These are phyloP conservation scores for Arctium lappa DNA, from an alignment of 129 eudicot genomes.

Conservation along the genomic window DNA sequence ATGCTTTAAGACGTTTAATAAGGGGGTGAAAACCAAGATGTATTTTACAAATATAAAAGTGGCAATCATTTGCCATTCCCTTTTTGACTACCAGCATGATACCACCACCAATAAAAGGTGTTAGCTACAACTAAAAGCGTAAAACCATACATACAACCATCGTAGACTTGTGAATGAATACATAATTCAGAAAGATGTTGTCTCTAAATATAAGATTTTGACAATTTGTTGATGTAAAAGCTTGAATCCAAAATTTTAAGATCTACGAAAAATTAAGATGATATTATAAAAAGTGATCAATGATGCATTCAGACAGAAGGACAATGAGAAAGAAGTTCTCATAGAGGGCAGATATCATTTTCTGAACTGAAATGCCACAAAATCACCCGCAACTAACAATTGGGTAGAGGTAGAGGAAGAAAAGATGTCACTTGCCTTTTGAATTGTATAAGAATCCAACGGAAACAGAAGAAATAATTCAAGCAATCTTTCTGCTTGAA, in stretches of 20 bases:
- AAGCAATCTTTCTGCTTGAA: slow-evolving; percentile 68
- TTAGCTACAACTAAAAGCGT: no score
- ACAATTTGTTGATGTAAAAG: not conserved
- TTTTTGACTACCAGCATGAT: no score
- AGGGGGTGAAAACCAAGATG: no score
- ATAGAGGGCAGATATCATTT: not conserved
- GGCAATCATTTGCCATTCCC: no score
- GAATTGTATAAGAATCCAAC: slow-evolving; percentile 88
- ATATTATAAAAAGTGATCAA: not conserved
- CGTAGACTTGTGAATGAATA: no score
- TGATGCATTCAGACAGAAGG: not conserved
- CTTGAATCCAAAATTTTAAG: not conserved
- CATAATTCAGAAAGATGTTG: no score
- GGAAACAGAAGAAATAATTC: slow-evolving; percentile 84
- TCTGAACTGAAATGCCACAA: not conserved
- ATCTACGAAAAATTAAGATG: not conserved
- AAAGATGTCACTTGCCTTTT: slow-evolving; percentile 48
- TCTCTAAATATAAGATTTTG: not conserved
- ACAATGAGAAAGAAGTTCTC: not conserved
- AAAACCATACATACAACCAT: no score
- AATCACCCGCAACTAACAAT: not conserved
- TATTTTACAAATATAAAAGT: no score
- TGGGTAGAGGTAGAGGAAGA: not conserved
- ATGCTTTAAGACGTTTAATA: no score
- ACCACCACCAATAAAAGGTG: no score